phyloP scores from a whole-genome alignment of 2,329 filamentous ascomycete genomes.

The Endothia cerciana region DNA sequence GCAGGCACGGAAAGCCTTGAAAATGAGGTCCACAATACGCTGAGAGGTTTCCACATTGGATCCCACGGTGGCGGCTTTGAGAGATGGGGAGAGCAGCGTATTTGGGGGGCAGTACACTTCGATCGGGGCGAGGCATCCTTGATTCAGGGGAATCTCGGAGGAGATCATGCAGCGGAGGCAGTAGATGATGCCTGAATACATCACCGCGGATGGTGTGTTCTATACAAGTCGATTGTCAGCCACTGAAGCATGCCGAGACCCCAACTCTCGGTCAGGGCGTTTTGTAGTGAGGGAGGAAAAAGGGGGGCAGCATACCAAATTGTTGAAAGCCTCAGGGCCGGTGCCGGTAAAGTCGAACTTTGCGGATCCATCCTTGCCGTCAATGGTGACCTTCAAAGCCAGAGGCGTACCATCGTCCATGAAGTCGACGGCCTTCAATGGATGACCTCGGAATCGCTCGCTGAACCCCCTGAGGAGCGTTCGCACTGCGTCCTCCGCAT shows the following conservation, averaged over 20 bases:
- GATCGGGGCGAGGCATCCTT: slow-evolving; percentile 80
- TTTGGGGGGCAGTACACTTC: slow-evolving; percentile 72
- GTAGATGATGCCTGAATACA: slow-evolving; percentile 72
- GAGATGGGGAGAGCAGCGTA: slow-evolving; percentile 74
- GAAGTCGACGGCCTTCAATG: slow-evolving; percentile 74
- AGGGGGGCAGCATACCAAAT: slow-evolving; percentile 58
- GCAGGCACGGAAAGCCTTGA: slow-evolving; percentile 78
- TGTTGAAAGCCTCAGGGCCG: slow-evolving; percentile 74
- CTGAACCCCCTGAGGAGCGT: slow-evolving; percentile 72
- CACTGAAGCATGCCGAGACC: background rate
- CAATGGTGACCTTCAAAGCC: slow-evolving; percentile 73
- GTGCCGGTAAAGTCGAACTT: slow-evolving; percentile 78
- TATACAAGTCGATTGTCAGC: slow-evolving; percentile 19
- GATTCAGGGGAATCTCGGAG: slow-evolving; percentile 83
- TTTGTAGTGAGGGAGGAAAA: background rate
- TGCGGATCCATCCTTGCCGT: slow-evolving; percentile 73
- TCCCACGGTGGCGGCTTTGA: slow-evolving; percentile 79
- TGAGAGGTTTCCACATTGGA: slow-evolving; percentile 82
- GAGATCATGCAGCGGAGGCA: slow-evolving; percentile 79
- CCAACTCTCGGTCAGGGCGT: background rate
- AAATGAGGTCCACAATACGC: slow-evolving; percentile 80
- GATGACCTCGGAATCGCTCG: slow-evolving; percentile 67
- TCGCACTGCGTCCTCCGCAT: slow-evolving; percentile 78
- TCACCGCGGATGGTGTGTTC: slow-evolving; percentile 33
- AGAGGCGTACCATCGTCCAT: slow-evolving; percentile 89